Percentiles rank a stretch among this genome's conserved stretches.
Evolutionary conservation across 495 filamentous ascomycete species (phyloP).

Genomic region (Parathielavia hyrcaniae): DNA sequence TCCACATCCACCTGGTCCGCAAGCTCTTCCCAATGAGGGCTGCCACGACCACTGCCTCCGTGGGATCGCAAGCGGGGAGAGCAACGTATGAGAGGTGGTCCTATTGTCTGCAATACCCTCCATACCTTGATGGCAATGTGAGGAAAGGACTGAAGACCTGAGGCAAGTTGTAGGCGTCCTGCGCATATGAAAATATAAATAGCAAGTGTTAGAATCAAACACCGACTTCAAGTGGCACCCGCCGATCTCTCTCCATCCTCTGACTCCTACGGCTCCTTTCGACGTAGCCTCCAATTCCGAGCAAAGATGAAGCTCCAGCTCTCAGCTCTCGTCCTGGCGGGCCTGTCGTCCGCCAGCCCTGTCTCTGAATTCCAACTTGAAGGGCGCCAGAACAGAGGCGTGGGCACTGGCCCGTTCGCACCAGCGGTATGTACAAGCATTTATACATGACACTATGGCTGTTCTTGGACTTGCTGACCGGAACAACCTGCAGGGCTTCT

Average conservation of each 20-base stretch:
- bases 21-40: neutral
- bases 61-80: neutral
- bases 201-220: no score
- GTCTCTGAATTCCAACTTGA: neutral
- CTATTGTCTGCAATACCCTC: neutral
- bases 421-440: neutral
- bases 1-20: neutral
- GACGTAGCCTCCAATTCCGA: neutral
- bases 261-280: no score
- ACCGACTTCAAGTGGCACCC: no score
- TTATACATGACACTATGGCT: no score
- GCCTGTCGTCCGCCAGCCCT: conserved; percentile 1
- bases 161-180: no score
- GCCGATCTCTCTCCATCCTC: neutral
- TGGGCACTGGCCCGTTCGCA: neutral
- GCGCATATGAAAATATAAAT: no score
- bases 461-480: neutral
- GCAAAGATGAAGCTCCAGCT: neutral
- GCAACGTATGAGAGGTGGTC: neutral
- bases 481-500: neutral
- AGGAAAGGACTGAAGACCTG: no score
- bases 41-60: neutral
- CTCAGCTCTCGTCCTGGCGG: neutral
- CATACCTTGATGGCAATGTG: no score
- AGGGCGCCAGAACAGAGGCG: neutral